phyloP scores from a whole-genome alignment of 2,329 filamentous ascomycete species.

The Akanthomyces uredinophilus region DNA sequence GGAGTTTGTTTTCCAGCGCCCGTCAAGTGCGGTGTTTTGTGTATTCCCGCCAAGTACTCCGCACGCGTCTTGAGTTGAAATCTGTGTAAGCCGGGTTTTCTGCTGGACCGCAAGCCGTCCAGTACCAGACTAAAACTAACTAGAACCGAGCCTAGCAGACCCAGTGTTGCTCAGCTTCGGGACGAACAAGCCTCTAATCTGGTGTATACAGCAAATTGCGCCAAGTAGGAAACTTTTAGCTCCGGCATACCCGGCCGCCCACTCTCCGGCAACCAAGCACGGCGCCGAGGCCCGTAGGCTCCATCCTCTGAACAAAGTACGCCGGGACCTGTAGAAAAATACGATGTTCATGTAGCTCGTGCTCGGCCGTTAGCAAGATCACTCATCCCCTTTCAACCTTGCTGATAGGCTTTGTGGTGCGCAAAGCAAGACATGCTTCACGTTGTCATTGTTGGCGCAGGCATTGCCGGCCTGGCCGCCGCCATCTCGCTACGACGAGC shows the following conservation, averaged over 20 bases:
- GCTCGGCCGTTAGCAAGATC: neutral
- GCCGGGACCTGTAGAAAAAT: neutral
- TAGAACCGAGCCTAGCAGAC: neutral
- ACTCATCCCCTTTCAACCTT: neutral
- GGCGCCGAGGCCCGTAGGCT: neutral
- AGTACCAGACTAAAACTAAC: neutral
- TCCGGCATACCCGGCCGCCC: neutral
- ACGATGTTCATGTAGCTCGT: neutral
- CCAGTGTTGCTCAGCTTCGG: neutral
- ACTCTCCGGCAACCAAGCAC: neutral
- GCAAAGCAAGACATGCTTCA: constrained; percentile 19
- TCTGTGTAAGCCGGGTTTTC: neutral
- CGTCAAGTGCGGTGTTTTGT: no score
- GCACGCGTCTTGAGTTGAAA: neutral
- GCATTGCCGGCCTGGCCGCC: constrained; percentile 32
- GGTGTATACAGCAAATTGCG: neutral
- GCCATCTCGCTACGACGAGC: constrained; percentile 14
- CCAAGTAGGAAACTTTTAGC: neutral
- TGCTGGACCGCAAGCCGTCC: neutral
- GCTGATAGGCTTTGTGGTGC: neutral
- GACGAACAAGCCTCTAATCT: neutral
- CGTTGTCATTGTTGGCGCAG: constrained; percentile 31
- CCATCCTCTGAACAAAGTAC: neutral
- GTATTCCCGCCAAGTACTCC: no score
- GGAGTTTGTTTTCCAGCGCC: no score